These are phyloP conservation scores for Thalassia testudinum DNA, from an alignment of 116 monocot species.

Conservation along the genomic window DNA sequence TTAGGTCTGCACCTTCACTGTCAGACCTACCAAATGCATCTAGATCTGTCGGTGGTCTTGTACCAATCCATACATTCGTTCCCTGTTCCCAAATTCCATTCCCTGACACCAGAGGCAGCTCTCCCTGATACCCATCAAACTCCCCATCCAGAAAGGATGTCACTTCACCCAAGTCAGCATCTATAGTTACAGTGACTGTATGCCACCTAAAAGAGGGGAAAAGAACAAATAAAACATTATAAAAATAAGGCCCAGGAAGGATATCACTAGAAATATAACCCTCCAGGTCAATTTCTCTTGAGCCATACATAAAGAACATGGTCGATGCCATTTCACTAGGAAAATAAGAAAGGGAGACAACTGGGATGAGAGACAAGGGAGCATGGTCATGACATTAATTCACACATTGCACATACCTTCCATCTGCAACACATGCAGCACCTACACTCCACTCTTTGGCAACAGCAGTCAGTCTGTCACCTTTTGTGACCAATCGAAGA, in stretches of 20 bases:
- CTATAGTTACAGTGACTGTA: conserved; percentile 82
- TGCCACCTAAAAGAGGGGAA: conserved; percentile 98
- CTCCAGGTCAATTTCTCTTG: too few relatives aligned
- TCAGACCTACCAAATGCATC: conserved; percentile 99
- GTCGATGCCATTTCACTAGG: too few relatives aligned
- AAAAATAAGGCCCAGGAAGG: background rate
- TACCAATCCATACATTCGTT: conserved; percentile 87
- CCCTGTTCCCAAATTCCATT: conserved; percentile 66
- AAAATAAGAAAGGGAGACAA: background rate
- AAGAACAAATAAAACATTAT: background rate
- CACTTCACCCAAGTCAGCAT: conserved; percentile 76
- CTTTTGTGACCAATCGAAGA: conserved; percentile 74
- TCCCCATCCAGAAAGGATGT: conserved; percentile 81
- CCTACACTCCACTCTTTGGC: conserved; percentile 95
- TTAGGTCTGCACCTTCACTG: conserved; percentile 80
- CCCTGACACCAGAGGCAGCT: conserved; percentile 34
- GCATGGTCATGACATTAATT: too few relatives aligned
- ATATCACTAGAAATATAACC: background rate
- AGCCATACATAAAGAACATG: too few relatives aligned
- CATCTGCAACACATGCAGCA: conserved; percentile 85
- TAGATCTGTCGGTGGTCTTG: conserved; percentile 79
- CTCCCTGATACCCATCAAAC: conserved; percentile 88
- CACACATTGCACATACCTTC: conserved; percentile 40
- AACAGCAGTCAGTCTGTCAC: conserved; percentile 76
- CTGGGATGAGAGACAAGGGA: background rate